Evolutionary conservation across 1,284 basidiomycete species (phyloP), one percentile per base, ranked within the genome.

Genomic region (Tilletiopsis washingtonensis): DNA sequence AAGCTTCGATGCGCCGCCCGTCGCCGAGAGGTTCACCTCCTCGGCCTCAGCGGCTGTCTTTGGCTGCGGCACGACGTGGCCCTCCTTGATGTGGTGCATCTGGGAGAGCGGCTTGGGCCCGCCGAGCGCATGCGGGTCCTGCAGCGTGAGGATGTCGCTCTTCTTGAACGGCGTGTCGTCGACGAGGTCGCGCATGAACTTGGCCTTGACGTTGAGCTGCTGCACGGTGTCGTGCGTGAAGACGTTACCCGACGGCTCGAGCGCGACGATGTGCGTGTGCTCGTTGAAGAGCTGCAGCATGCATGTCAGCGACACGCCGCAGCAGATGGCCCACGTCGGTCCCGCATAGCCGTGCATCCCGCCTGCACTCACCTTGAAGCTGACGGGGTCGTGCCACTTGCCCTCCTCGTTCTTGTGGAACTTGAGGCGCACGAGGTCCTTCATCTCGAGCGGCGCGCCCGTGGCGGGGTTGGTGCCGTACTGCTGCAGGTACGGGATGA

Each of bases 101-200:
- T 53, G 29, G 1, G 53, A 40, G 2, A 57, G 29, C 49, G 74
- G 70, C 23, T 60, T 59, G 9, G 29, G 9, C 19, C 38, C 29
- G 6, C 55, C 48, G 1, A 72, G 57, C 39, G 73, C 71, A 21
- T 74, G 59, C 4, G 76, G 76, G 53, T 77, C 76, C 50, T 77
- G 71, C 1, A 97, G 77, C 2, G 88, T 94, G 54, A 98, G 86
- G 45, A 97, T 82, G 65, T 98, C 93, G 54, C 83, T 80, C 71
- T 89, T 86, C 0, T 57, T 86, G 74, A 94, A 93, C 6, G 83
- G 79, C 49, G 84, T 80, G 67, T 97, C 94, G 1, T 53, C 56
- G 5, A 98, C 78, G 14, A 98, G 77, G 74, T 99, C 94, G 54
- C 79, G 81, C 64, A 87, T 85, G 46, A 64, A 61, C 59, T 78